Evolutionary conservation across 352 stramenopile species (phyloP), one percentile per base, ranked within the genome.

Genomic region (Globisporangium sylvaticum): DNA sequence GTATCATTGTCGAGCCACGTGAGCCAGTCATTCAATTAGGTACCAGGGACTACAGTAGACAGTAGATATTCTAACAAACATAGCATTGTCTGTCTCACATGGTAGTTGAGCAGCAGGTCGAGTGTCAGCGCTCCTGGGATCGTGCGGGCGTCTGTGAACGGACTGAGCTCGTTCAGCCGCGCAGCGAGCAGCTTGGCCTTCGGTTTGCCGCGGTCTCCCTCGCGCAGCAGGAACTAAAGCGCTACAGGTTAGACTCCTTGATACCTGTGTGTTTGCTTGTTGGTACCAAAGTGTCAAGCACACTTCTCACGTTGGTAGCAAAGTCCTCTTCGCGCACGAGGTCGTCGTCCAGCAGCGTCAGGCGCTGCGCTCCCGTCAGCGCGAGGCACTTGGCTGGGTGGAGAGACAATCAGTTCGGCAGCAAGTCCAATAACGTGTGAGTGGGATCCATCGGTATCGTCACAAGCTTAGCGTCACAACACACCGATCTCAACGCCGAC

Each of bases 311-410:
- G 58, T 73, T 76, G 10, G 71, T 54, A 4, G 58, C 37, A n/a
- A 80, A 29, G 52, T 83, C 78, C 58, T 79, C 73, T 48, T 77
- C 66, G 15, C 70, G 71, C 12, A 83, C 71, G 34, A 75, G 68
- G 48, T 81, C 75, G 42, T 86, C 78, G 59, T 83, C 78, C 67
- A 79, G 65, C 4, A 86, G 68, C 37, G 73, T 83, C 32, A 86
- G 67, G 3, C 69, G 59, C 67, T 78, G 74, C 25, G 78, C 53
- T 9, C 78, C 75, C 52, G 67, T 71, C n/a, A 79, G 24, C 20
- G 69, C 64, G 9, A 83, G 58, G 34, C 72, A 81, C 48, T 81
- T 82, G 55, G 75, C 75, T 83, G 20, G 31, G 9, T 54, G 46
- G 39, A 8, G 22, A 32, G 14, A 58, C 24, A 24, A 3, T 1